These are phyloP conservation scores for Novymonas esmeraldas DNA, from an alignment of 208 protist genomes.

Conservation along the genomic window DNA sequence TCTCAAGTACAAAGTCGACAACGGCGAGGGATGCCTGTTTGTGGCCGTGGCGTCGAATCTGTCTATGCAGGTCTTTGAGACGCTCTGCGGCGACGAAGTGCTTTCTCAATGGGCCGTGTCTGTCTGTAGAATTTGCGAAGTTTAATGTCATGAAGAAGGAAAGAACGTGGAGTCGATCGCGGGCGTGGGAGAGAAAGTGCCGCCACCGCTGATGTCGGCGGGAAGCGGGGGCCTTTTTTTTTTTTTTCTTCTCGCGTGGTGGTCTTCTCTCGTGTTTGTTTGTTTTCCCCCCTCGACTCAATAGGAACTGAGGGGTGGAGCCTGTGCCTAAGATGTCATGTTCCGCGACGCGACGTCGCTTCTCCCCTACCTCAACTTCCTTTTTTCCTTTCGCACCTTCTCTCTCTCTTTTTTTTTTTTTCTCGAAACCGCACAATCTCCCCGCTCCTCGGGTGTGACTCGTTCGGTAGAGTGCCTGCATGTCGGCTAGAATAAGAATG, in stretches of 20 bases:
- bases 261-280: neutral
- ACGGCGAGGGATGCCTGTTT: neutral
- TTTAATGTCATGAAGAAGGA: neutral
- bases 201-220: too few relatives aligned
- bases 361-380: neutral
- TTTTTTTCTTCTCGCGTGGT: neutral
- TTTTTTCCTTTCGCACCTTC: neutral
- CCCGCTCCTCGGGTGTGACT: neutral
- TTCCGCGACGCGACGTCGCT: neutral
- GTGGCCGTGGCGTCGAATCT: neutral
- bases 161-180: neutral
- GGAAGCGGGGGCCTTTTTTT: neutral
- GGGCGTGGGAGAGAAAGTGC: neutral
- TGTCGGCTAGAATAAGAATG: conserved; percentile 32
- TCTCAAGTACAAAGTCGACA: neutral
- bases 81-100: neutral
- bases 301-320: neutral
- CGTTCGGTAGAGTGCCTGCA: too few relatives aligned
- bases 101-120: neutral
- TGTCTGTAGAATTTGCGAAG: neutral
- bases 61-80: neutral
- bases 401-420: neutral
- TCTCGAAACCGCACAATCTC: neutral
- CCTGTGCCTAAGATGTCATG: neutral
- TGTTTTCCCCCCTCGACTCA: neutral